Evolutionary conservation across 2,329 filamentous ascomycete genomes (phyloP).

Genomic region (Fusarium continuum): DNA sequence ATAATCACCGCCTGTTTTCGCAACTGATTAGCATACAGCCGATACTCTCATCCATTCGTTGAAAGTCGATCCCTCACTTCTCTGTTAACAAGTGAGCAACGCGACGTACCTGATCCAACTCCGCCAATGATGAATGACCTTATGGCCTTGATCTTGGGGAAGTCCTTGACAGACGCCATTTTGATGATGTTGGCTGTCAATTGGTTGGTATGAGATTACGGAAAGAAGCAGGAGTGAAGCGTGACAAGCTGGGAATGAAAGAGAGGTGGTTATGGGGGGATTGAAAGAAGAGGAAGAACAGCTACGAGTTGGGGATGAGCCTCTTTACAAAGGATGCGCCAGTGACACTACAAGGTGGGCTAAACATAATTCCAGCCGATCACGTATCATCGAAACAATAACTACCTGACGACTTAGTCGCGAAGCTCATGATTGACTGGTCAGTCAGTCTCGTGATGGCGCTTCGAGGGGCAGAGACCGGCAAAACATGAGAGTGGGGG

Average conservation of each 20-base stretch:
- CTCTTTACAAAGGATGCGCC: slow-evolving; percentile 32
- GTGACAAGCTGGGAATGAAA: not conserved
- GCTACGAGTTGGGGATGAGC: slow-evolving; percentile 18
- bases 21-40: not conserved
- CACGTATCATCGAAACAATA: slow-evolving; percentile 17
- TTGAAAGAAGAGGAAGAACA: slow-evolving; percentile 2
- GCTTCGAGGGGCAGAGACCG: slow-evolving; percentile 12
- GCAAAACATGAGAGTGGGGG: slow-evolving; percentile 16
- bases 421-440: slow-evolving; percentile 17
- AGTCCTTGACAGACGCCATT: slow-evolving; percentile 64
- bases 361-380: slow-evolving; percentile 20
- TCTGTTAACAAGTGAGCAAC: not conserved
- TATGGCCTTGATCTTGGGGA: slow-evolving; percentile 80
- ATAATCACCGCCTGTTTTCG: slow-evolving; percentile 75
- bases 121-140: slow-evolving; percentile 72
- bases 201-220: not conserved
- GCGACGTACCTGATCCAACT: slow-evolving; percentile 45
- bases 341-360: slow-evolving; percentile 25
- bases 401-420: not conserved
- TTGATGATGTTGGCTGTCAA: not conserved
- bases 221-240: not conserved
- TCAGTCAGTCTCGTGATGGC: slow-evolving; percentile 27
- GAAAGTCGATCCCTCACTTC: not conserved
- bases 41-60: not conserved
- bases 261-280: not conserved